Percentiles rank a stretch among this genome's conserved stretches.
phyloP scores from a whole-genome alignment of 345 rosid species.

The Salix koriyanagi region DNA sequence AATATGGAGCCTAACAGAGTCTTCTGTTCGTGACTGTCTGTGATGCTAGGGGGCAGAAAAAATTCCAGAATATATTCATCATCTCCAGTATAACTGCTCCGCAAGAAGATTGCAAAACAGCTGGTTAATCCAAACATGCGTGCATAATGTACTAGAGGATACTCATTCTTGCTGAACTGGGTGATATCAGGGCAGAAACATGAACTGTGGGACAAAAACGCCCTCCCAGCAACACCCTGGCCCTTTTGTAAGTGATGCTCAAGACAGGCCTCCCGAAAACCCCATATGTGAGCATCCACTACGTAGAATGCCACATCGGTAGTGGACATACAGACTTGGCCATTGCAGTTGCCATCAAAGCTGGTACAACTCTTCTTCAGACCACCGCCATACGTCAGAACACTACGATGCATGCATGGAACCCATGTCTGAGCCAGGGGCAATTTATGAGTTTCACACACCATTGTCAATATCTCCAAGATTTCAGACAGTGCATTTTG shows the following conservation, averaged over 20 bases:
- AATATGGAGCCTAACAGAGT: slow-evolving; percentile 58
- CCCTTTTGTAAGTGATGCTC: slow-evolving; percentile 96
- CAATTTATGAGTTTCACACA: slow-evolving; percentile 77
- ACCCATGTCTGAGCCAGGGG: slow-evolving; percentile 99
- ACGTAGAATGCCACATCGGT: slow-evolving; percentile 83
- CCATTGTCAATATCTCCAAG: slow-evolving; percentile 76
- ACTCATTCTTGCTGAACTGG: slow-evolving; percentile 73
- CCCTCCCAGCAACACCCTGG: slow-evolving; percentile 89
- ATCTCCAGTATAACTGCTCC: slow-evolving; percentile 67
- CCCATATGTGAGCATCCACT: slow-evolving; percentile 92
- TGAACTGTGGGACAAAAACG: slow-evolving; percentile 64
- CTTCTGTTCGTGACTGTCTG: slow-evolving; percentile 44
- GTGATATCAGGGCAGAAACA: slow-evolving; percentile 76
- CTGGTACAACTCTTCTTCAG: slow-evolving; percentile 81
- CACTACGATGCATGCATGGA: slow-evolving; percentile 86
- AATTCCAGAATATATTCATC: slow-evolving; percentile 87
- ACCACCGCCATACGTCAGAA: slow-evolving; percentile 82
- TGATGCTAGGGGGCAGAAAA: slow-evolving; percentile 60
- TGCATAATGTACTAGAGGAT: slow-evolving; percentile 95
- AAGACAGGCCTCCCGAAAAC: slow-evolving; percentile 84
- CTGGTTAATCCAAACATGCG: slow-evolving; percentile 75
- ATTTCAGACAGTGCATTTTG: slow-evolving; percentile 86
- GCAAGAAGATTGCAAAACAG: slow-evolving; percentile 79
- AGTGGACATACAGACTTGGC: slow-evolving; percentile 85
- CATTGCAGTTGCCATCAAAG: slow-evolving; percentile 85